Evolutionary conservation across 768 basidiomycete species (phyloP).

Genomic region (Dacryopinax spathularia): DNA sequence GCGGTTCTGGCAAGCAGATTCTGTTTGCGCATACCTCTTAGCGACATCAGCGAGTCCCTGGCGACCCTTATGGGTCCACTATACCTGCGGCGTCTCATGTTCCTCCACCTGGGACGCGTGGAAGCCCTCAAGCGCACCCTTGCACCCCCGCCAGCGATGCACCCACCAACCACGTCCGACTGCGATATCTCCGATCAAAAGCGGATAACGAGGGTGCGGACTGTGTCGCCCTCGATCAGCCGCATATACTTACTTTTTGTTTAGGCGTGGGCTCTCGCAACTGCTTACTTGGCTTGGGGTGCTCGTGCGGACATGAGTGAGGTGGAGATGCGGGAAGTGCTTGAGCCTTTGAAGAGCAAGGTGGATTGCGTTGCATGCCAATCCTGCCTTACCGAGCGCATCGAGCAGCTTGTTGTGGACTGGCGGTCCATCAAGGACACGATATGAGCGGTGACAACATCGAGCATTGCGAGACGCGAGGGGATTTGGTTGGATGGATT

Average conservation of each 20-base stretch:
- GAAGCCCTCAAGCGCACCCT: conserved; percentile 72
- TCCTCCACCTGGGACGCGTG: conserved; percentile 65
- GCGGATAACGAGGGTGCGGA: background rate
- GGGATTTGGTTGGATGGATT: background rate
- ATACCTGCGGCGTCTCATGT: conserved; percentile 70
- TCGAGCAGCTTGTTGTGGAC: background rate
- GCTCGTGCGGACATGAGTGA: background rate
- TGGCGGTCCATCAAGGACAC: conserved; percentile 1
- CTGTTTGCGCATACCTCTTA: conserved; percentile 55
- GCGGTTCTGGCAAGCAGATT: conserved; percentile 63
- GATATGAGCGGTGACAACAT: background rate
- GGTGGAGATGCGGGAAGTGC: background rate
- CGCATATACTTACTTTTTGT: background rate
- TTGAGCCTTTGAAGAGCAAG: background rate
- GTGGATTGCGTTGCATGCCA: background rate
- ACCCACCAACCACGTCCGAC: conserved; percentile 40
- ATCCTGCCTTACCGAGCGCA: background rate
- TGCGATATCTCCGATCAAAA: background rate
- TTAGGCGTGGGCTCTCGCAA: background rate
- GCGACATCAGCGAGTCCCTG: conserved; percentile 54
- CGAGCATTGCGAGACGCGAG: background rate
- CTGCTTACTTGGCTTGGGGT: background rate
- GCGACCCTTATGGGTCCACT: conserved; percentile 55
- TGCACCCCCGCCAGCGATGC: conserved; percentile 57
- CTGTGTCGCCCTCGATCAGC: background rate